Conservation (phyloP, 805 yeast genomes). For the Candida dajiaensis region DNA sequence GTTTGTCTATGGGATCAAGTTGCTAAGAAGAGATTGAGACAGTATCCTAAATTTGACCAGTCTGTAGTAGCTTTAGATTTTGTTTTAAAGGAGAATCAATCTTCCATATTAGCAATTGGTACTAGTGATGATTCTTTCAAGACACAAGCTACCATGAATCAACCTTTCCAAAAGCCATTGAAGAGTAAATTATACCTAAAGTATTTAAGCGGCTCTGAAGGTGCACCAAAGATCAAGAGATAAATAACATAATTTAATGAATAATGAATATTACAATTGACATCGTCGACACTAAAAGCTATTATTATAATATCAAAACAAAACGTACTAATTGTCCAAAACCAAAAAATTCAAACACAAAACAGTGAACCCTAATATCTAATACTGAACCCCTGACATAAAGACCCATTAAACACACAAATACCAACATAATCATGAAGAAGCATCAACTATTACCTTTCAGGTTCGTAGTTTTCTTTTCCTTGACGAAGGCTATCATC, state of each 20-base stretch:
- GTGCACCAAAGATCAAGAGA: conserved; percentile 11
- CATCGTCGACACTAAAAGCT: no score
- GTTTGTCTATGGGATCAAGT: conserved; percentile 88
- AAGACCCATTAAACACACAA: background rate
- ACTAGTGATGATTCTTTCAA: conserved; percentile 46
- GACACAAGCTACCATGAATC: conserved; percentile 25
- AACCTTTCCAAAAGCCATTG: conserved; percentile 7
- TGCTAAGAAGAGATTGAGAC: conserved; percentile 70
- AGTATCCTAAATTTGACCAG: conserved; percentile 49
- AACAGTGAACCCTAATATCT: background rate
- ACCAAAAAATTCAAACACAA: background rate
- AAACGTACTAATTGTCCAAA: background rate
- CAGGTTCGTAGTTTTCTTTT: background rate
- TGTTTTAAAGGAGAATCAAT: conserved; percentile 23
- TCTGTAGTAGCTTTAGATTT: conserved; percentile 38
- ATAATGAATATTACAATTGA: background rate
- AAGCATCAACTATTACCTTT: background rate
- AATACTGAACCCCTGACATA: background rate
- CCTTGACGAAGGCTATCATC: background rate
- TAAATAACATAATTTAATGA: no score
- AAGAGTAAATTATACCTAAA: conserved; percentile 15
- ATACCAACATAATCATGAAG: background rate
- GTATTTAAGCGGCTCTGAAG: conserved; percentile 14
- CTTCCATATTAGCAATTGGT: conserved; percentile 34
- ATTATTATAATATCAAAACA: background rate